phyloP scores from a whole-genome alignment of 805 yeast genomes.

The Schwanniomyces pseudopolymorphus region DNA sequence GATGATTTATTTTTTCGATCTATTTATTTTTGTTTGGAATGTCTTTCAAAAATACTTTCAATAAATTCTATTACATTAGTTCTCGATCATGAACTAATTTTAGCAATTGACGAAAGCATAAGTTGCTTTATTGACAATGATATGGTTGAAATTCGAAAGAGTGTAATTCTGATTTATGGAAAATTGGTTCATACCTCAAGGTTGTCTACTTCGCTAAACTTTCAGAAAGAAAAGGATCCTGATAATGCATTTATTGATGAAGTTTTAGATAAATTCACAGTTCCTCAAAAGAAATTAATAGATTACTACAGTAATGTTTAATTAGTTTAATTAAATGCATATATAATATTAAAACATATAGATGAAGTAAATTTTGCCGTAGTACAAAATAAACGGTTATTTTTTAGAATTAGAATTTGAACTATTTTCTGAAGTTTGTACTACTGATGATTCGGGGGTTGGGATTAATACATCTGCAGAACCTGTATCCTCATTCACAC shows the following conservation, averaged over 20 bases:
- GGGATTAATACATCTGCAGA: slow-evolving; percentile 11
- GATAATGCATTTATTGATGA: slow-evolving; percentile 16
- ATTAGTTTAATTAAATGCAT: not conserved
- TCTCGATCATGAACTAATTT: slow-evolving; percentile 16
- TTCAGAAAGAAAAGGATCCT: slow-evolving; percentile 13
- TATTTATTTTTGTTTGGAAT: slow-evolving; percentile 21
- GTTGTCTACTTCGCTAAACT: slow-evolving; percentile 13
- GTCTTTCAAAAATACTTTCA: slow-evolving; percentile 23
- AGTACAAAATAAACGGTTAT: not conserved
- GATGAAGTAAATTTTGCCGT: not conserved
- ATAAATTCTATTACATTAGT: slow-evolving; percentile 15
- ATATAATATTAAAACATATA: not conserved
- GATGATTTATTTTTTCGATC: slow-evolving; percentile 3
- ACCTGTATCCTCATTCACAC: slow-evolving; percentile 5
- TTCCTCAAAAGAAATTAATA: slow-evolving; percentile 46
- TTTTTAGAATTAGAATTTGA: not conserved
- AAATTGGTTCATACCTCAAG: slow-evolving; percentile 22
- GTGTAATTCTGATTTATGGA: slow-evolving; percentile 40
- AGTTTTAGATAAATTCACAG: slow-evolving; percentile 37
- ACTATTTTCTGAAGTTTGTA: slow-evolving; percentile 8
- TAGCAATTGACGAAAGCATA: slow-evolving; percentile 28
- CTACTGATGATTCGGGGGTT: slow-evolving; percentile 16
- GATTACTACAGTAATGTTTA: slow-evolving; percentile 40
- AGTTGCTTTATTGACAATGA: slow-evolving; percentile 24
- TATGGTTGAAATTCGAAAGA: slow-evolving; percentile 37